Evolutionary conservation across 768 basidiomycete genomes (phyloP).

Genomic region (Mycena galericulata): DNA sequence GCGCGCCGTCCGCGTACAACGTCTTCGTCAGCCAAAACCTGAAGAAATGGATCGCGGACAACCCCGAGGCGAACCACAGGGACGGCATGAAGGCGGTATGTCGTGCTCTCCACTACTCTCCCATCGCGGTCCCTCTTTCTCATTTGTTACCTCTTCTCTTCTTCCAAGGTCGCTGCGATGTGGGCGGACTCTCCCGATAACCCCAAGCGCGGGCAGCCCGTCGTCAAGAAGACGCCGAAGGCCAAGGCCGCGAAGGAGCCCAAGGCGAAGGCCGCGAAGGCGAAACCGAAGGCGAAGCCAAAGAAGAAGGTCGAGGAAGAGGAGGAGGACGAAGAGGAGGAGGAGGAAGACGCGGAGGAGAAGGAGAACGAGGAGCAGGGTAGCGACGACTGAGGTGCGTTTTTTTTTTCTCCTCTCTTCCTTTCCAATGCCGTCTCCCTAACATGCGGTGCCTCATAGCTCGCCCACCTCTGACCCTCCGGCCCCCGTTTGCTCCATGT

Average conservation of each 20-base stretch:
- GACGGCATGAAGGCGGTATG: constrained; percentile 65
- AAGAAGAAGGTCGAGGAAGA: constrained; percentile 15
- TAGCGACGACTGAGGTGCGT: constrained; percentile 26
- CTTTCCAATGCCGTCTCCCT: neutral
- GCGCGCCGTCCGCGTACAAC: constrained; percentile 71
- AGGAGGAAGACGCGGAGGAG: constrained; percentile 27
- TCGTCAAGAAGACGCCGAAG: constrained; percentile 48
- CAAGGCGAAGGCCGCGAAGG: constrained; percentile 38
- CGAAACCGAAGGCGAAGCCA: constrained; percentile 31
- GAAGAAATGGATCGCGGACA: constrained; percentile 66
- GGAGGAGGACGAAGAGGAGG: constrained; percentile 1
- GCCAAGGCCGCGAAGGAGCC: constrained; percentile 61
- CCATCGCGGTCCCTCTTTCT: neutral
- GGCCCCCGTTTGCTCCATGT: neutral
- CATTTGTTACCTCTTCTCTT: neutral
- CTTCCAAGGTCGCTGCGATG: constrained; percentile 61
- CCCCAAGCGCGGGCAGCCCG: constrained; percentile 66
- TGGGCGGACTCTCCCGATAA: constrained; percentile 75
- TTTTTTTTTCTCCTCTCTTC: neutral
- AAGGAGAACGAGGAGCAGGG: constrained; percentile 15
- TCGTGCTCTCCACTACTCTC: constrained; percentile 9
- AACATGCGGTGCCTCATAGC: neutral
- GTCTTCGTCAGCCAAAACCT: constrained; percentile 67
- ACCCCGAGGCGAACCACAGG: constrained; percentile 59
- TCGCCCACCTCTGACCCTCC: neutral